Percentiles rank a stretch among this genome's conserved stretches.
phyloP scores from a whole-genome alignment of 1,139 yeast genomes.

The Pichia sp. region DNA sequence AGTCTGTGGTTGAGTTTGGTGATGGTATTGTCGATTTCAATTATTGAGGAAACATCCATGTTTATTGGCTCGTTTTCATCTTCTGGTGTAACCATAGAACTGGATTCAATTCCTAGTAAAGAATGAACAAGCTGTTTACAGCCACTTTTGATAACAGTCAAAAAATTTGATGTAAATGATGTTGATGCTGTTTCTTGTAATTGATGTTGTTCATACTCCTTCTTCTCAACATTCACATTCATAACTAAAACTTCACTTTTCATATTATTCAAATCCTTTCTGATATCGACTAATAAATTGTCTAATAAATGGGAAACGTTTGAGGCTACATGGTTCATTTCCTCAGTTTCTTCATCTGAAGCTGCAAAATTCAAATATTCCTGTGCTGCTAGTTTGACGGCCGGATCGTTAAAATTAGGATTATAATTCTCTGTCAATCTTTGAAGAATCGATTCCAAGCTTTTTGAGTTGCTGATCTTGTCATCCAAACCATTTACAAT shows the following conservation, averaged over 20 bases:
- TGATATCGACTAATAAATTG: neutral
- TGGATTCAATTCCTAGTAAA: constrained; percentile 11
- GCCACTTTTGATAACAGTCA: neutral
- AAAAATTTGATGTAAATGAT: neutral
- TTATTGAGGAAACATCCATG: neutral
- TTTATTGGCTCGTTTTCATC: neutral
- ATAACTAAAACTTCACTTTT: constrained; percentile 2
- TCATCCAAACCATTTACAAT: neutral
- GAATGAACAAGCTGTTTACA: constrained; percentile 8
- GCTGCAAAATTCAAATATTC: constrained; percentile 49
- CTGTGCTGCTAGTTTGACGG: constrained; percentile 67
- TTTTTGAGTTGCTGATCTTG: constrained; percentile 5
- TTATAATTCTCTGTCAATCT: constrained; percentile 54
- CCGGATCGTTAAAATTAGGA: constrained; percentile 86
- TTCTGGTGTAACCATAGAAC: neutral
- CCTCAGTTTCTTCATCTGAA: constrained; percentile 1
- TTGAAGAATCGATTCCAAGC: constrained; percentile 37
- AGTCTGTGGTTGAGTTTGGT: constrained; percentile 7
- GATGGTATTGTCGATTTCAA: constrained; percentile 7
- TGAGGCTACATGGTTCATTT: neutral
- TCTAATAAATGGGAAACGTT: neutral
- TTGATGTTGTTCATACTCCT: neutral
- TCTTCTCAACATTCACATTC: neutral
- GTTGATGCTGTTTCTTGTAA: neutral
- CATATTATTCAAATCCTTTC: neutral